These are phyloP conservation scores for Zygnema cylindricum DNA, from an alignment of 139 green algal genomes.

Conservation along the genomic window DNA sequence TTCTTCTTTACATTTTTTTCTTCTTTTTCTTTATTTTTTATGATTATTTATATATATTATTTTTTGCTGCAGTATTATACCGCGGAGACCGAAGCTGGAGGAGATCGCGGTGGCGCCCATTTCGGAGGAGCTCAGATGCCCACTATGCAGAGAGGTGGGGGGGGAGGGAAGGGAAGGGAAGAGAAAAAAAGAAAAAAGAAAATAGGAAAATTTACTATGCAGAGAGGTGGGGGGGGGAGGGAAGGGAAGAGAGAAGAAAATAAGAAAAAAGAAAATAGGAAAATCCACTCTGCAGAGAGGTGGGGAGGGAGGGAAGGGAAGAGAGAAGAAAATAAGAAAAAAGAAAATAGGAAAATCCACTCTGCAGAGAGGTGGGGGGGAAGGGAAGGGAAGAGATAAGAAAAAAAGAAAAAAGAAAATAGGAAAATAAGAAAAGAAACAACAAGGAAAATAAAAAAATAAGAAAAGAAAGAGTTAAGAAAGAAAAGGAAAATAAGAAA, in stretches of 20 bases:
- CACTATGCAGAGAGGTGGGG: too few species aligned
- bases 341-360: not conserved
- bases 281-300: not conserved
- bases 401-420: not conserved
- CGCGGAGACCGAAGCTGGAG: too few species aligned
- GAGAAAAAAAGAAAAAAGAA: not conserved
- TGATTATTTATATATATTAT: too few species aligned
- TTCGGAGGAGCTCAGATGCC: too few species aligned
- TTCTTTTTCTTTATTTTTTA: too few species aligned
- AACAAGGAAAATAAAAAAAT: not conserved
- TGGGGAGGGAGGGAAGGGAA: not conserved
- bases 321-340: not conserved
- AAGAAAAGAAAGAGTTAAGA: not conserved
- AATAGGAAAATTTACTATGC: constrained; percentile 10
- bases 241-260: not conserved
- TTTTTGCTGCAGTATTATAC: too few species aligned
- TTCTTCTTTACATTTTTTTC: too few species aligned
- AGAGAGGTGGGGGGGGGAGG: not conserved
- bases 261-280: not conserved
- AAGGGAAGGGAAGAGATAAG: not conserved
- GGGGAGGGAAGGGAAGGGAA: not conserved
- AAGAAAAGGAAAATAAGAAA: constrained; percentile 1
- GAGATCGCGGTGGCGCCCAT: too few species aligned
- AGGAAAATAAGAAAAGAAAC: not conserved
- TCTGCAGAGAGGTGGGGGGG: too few species aligned